Conservation (phyloP, 2,329 filamentous ascomycete genomes). For the Metarhizium anisopliae region DNA sequence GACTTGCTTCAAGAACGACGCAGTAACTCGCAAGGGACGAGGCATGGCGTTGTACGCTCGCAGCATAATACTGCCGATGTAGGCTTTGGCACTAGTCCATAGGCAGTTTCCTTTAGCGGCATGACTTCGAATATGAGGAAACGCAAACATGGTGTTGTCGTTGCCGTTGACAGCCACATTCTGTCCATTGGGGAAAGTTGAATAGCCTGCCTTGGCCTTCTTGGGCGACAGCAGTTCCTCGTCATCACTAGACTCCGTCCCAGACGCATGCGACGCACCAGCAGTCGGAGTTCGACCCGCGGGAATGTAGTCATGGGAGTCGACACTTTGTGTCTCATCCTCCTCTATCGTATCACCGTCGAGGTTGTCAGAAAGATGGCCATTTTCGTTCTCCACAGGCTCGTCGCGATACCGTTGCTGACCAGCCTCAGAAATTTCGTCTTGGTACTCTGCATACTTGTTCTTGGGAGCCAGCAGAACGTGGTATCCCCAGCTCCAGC, state of each 20-base stretch:
- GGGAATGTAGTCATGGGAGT: slow-evolving; percentile 43
- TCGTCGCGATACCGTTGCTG: slow-evolving; percentile 44
- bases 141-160: slow-evolving; percentile 47
- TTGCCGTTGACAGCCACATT: slow-evolving; percentile 21
- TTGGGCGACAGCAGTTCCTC: slow-evolving; percentile 18
- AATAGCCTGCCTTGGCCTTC: slow-evolving; percentile 18
- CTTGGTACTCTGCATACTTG: slow-evolving; percentile 56
- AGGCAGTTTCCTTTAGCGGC: slow-evolving; percentile 25
- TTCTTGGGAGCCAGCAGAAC: slow-evolving; percentile 82
- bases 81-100: slow-evolving; percentile 21
- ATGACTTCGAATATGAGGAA: slow-evolving; percentile 45
- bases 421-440: slow-evolving; percentile 46
- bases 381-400: slow-evolving; percentile 32
- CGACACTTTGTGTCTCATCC: slow-evolving; percentile 25
- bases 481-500: slow-evolving; percentile 98
- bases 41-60: slow-evolving; percentile 31
- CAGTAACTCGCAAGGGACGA: slow-evolving; percentile 25
- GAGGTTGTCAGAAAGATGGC: slow-evolving; percentile 31
- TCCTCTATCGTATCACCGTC: slow-evolving; percentile 30
- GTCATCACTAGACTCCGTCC: slow-evolving; percentile 40
- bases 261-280: slow-evolving; percentile 39
- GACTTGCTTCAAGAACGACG: slow-evolving; percentile 22
- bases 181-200: slow-evolving; percentile 16
- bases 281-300: slow-evolving; percentile 47
- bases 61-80: slow-evolving; percentile 12